Evolutionary conservation across 2,329 filamentous ascomycete genomes (phyloP), one percentile per base, ranked within the genome.

Genomic region (Arthrobotrys entomopaga): DNA sequence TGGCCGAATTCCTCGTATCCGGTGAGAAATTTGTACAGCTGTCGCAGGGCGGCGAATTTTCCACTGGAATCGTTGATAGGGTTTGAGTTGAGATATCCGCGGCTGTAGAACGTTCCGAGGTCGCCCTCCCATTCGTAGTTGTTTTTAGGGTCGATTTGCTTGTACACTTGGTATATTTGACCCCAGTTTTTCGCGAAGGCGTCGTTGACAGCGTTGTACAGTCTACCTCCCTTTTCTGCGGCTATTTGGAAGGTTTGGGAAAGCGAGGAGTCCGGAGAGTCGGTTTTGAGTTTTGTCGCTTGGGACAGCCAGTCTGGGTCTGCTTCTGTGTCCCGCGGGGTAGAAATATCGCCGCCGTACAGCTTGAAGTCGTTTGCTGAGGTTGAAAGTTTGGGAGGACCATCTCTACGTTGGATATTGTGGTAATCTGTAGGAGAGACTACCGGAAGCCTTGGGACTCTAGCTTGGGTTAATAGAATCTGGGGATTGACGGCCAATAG

Each of bases 381-480:
- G 13, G 22, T 48, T 22, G 61, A 65, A 19, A 65, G 52, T 6
- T 52, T 40, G n/a, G 49, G 48, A 10, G 16, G 58, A 10, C 29
- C 29, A 34, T 34, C 29, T 34, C 29, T 34, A 34, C 29, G 29
- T 34, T 34, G 29, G 29, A 34, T 34, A 34, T 34, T 8, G 5
- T 34, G 10, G 6, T 5, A 34, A 10, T 8, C 10, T 34, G 29
- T 34, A 34, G 29, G 29, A 10, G 29, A 34, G 10, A 2, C 10
- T 34, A 2, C 10, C 10, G 29, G 6, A 34, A 34, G 29, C 7
- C 10, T 34, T 8, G 29, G 29, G 29, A 34, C 29, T 34, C 29
- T 34, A 34, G 29, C 29, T 34, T 34, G 29, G 10, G 29, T 34
- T 34, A 34, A 5, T 34, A 34, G 29, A 34, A 34, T 34, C 29